These are phyloP conservation scores for Nymphaea colorata DNA, from an alignment of 164 flowering plant species.

Conservation along the genomic window DNA sequence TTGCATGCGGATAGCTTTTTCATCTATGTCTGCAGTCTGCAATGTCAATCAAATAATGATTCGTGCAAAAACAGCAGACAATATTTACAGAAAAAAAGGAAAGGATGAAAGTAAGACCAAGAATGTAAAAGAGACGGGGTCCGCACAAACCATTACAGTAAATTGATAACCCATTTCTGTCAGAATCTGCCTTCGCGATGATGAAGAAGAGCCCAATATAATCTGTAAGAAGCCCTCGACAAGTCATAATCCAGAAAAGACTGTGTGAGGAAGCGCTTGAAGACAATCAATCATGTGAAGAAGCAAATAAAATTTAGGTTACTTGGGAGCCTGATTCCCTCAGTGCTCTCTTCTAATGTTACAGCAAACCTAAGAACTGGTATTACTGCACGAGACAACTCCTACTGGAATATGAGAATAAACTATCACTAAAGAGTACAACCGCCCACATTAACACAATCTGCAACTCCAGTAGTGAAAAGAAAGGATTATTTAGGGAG, in stretches of 20 bases:
- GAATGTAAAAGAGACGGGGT: neutral
- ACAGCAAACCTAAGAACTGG: neutral
- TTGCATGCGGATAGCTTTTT: constrained; percentile 5
- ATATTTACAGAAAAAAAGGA: neutral
- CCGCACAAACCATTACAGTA: neutral
- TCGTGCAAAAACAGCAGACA: neutral
- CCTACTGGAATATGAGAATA: neutral
- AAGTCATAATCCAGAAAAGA: neutral
- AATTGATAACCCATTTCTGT: constrained; percentile 6
- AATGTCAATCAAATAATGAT: neutral
- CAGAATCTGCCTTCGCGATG: constrained; percentile 3
- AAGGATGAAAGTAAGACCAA: neutral
- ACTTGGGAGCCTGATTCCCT: too few species aligned
- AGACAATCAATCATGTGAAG: neutral
- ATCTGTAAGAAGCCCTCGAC: neutral
- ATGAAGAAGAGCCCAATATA: constrained; percentile 5
- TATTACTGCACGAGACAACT: neutral
- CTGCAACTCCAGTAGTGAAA: too few species aligned
- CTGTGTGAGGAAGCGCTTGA: neutral
- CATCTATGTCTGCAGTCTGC: constrained; percentile 7
- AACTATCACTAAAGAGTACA: too few species aligned
- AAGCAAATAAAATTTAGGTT: neutral
- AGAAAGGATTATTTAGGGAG: too few species aligned
- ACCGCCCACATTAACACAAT: too few species aligned
- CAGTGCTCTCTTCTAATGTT: too few species aligned